Conservation (phyloP, 768 basidiomycete species). For the Clitopilus hobsonii region DNA sequence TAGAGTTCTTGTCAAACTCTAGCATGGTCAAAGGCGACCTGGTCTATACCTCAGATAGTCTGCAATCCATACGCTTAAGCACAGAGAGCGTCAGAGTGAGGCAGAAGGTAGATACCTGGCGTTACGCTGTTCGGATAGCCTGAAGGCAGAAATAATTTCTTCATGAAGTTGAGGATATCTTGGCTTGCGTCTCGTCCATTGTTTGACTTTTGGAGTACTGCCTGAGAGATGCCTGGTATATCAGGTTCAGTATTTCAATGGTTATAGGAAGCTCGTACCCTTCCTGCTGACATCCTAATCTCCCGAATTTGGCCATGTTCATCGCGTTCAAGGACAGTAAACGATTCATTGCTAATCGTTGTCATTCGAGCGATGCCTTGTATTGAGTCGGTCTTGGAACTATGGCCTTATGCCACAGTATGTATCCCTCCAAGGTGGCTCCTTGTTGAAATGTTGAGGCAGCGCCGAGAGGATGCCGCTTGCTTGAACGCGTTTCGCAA, state of each 20-base stretch:
- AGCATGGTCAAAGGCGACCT: background rate
- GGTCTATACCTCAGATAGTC: constrained; percentile 50
- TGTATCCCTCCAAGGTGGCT: too few relatives aligned
- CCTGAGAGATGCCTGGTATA: background rate
- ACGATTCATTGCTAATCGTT: background rate
- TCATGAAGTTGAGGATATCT: constrained; percentile 19
- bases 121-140: constrained; percentile 61
- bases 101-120: constrained; percentile 33
- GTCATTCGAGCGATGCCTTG: background rate
- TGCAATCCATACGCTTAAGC: constrained; percentile 14
- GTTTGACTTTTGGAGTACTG: background rate
- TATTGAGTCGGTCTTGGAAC: too few relatives aligned
- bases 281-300: background rate
- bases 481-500: background rate
- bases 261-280: background rate
- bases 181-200: background rate
- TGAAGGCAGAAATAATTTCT: constrained; percentile 54
- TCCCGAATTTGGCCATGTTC: background rate
- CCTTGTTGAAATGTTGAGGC: background rate
- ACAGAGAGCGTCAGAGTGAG: background rate
- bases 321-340: background rate
- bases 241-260: background rate
- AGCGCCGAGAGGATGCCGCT: background rate
- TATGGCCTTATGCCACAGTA: too few relatives aligned
- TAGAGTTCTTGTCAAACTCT: constrained; percentile 5